Percentiles rank a stretch among this genome's conserved stretches.
These are phyloP conservation scores for Diaporthe citri DNA, from an alignment of 2,329 filamentous ascomycete genomes.

Conservation along the genomic window DNA sequence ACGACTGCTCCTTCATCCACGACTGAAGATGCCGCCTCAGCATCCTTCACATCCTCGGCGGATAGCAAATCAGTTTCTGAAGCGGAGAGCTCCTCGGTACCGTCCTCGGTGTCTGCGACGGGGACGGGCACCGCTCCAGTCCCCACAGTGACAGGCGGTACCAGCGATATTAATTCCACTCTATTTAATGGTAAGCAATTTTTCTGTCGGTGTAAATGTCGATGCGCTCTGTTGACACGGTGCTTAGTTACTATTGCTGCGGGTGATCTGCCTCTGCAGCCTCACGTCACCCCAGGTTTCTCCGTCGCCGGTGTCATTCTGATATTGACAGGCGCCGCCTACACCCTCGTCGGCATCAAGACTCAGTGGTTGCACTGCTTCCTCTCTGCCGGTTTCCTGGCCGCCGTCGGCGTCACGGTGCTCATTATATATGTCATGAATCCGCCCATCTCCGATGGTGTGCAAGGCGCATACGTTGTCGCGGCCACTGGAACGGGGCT, in stretches of 20 bases:
- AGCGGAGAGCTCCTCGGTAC: background rate
- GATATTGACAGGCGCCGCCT: conserved; percentile 76
- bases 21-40: conserved; percentile 8
- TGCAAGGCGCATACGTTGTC: conserved; percentile 90
- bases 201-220: too few relatives aligned
- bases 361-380: conserved; percentile 84
- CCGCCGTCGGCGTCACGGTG: conserved; percentile 80
- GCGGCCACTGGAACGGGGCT: conserved; percentile 80
- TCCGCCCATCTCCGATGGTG: conserved; percentile 77
- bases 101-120: conserved; percentile 23
- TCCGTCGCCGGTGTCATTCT: conserved; percentile 84
- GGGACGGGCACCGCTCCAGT: conserved; percentile 20
- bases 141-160: conserved; percentile 19
- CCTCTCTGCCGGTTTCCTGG: conserved; percentile 81
- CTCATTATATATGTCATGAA: conserved; percentile 92
- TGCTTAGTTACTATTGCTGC: conserved; percentile 58
- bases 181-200: conserved; percentile 31
- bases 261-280: conserved; percentile 76
- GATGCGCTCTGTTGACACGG: conserved; percentile 1
- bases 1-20: background rate
- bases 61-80: background rate
- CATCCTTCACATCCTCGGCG: background rate
- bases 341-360: conserved; percentile 85
- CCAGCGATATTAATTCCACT: conserved; percentile 28
- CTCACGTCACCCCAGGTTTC: conserved; percentile 83